phyloP scores from a whole-genome alignment of 2,329 filamentous ascomycete genomes.

The Ophiostoma populinum region DNA sequence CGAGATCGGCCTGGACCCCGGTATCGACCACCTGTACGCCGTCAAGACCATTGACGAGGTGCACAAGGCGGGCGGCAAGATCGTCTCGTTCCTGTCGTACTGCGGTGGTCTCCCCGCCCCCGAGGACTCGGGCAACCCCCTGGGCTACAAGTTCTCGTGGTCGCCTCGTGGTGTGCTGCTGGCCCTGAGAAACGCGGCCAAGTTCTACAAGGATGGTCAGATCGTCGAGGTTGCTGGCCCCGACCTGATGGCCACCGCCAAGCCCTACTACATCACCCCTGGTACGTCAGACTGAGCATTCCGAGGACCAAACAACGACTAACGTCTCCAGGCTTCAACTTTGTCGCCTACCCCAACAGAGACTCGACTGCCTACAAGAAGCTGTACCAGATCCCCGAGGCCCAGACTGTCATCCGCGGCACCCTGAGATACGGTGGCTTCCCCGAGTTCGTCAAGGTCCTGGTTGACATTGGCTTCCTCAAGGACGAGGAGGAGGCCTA shows the following conservation, averaged over 20 bases:
- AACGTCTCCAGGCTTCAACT: conserved; percentile 47
- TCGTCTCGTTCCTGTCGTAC: conserved; percentile 65
- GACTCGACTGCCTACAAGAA: conserved; percentile 78
- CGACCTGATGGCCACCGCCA: conserved; percentile 72
- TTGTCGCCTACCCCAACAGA: conserved; percentile 89
- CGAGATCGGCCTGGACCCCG: conserved; percentile 70
- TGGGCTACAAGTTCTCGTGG: conserved; percentile 85
- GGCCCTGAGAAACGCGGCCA: conserved; percentile 72
- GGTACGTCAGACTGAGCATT: conserved; percentile 7
- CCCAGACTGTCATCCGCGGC: conserved; percentile 59
- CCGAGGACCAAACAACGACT: not conserved
- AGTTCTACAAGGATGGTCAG: conserved; percentile 66
- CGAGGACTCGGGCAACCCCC: conserved; percentile 69
- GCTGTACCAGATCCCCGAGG: conserved; percentile 83
- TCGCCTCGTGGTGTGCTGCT: conserved; percentile 71
- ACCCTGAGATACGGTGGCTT: conserved; percentile 80
- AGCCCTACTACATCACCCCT: conserved; percentile 82
- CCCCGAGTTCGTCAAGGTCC: conserved; percentile 72
- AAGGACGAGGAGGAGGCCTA: conserved; percentile 47
- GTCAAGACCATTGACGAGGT: conserved; percentile 78
- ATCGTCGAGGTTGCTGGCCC: conserved; percentile 44
- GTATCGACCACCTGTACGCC: conserved; percentile 61
- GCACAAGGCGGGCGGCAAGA: conserved; percentile 75
- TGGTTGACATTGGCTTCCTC: conserved; percentile 84
- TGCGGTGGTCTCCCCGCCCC: conserved; percentile 62